Evolutionary conservation across 192 early-diverging fungal species (phyloP).

Genomic region (Backusella psychrophila): DNA sequence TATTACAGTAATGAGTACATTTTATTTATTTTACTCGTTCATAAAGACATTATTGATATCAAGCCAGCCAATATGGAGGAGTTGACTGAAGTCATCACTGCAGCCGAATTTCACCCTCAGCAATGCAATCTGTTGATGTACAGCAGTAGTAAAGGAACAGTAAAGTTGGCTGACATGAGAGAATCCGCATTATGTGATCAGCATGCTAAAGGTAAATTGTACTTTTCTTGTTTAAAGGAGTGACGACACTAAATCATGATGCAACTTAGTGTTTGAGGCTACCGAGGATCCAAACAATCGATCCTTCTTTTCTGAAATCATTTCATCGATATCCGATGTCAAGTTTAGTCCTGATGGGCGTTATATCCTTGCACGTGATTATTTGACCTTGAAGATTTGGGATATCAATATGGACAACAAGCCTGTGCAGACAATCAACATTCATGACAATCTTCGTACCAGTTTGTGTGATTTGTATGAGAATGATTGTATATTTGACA

Average conservation of each 20-base stretch:
- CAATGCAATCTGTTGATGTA: constrained; percentile 98
- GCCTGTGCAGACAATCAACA: constrained; percentile 91
- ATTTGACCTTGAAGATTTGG: constrained; percentile 96
- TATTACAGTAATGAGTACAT: not conserved
- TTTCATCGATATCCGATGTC: constrained; percentile 95
- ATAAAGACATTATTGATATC: constrained; percentile 92
- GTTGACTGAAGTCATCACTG: constrained; percentile 97
- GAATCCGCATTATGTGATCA: constrained; percentile 91
- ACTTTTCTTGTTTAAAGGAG: not conserved
- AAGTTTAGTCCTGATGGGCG: constrained; percentile 95
- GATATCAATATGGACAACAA: constrained; percentile 95
- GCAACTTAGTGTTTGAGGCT: constrained; percentile 78
- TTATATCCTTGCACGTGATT: constrained; percentile 96
- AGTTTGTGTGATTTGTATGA: constrained; percentile 99
- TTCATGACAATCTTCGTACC: constrained; percentile 92
- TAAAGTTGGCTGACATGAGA: constrained; percentile 97
- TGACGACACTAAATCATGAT: not conserved
- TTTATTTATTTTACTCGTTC: no score
- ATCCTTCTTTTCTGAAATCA: constrained; percentile 99
- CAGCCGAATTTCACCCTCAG: constrained; percentile 94
- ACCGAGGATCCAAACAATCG: constrained; percentile 91
- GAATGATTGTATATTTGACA: constrained; percentile 99
- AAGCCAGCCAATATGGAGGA: constrained; percentile 99
- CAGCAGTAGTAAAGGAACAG: constrained; percentile 96
- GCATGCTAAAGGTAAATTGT: constrained; percentile 74